phyloP scores from a whole-genome alignment of 2,329 filamentous ascomycete genomes.

The Colletotrichum chlorophyti region DNA sequence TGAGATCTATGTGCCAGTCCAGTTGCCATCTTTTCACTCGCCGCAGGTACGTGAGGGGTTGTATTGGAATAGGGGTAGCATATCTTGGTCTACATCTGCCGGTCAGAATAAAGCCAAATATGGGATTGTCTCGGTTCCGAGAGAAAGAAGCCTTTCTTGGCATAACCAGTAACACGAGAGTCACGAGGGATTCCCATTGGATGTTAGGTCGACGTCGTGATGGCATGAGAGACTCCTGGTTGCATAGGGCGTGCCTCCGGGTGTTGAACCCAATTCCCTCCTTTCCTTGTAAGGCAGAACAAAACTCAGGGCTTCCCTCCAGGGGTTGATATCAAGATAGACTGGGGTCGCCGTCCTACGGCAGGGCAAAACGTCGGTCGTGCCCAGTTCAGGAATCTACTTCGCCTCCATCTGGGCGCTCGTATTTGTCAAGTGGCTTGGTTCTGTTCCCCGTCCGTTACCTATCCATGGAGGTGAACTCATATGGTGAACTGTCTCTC shows the following conservation, averaged over 20 bases:
- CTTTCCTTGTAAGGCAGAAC: not conserved
- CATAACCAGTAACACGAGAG: not conserved
- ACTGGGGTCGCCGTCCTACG: not conserved
- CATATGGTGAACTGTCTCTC: too few species aligned
- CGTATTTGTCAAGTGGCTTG: not conserved
- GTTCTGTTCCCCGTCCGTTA: not conserved
- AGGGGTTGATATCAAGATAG: not conserved
- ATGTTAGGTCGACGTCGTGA: not conserved
- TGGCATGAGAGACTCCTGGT: not conserved
- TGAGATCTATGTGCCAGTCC: too few species aligned
- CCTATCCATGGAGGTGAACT: not conserved
- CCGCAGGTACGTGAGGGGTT: not conserved
- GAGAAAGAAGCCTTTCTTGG: slow-evolving; percentile 1
- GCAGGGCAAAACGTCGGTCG: too few species aligned
- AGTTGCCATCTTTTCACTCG: not conserved
- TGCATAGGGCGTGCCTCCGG: not conserved
- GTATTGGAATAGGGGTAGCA: not conserved
- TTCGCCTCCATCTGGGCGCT: not conserved
- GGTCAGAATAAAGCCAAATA: slow-evolving; percentile 1
- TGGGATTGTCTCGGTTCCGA: not conserved
- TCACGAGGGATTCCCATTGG: not conserved
- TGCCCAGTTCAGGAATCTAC: not conserved
- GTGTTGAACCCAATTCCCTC: not conserved
- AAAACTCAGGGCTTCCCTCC: not conserved
- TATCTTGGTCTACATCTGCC: slow-evolving; percentile 1